phyloP scores from a whole-genome alignment of 176 grass and related monocot species.

The Rhipidocladum racemiflorum region DNA sequence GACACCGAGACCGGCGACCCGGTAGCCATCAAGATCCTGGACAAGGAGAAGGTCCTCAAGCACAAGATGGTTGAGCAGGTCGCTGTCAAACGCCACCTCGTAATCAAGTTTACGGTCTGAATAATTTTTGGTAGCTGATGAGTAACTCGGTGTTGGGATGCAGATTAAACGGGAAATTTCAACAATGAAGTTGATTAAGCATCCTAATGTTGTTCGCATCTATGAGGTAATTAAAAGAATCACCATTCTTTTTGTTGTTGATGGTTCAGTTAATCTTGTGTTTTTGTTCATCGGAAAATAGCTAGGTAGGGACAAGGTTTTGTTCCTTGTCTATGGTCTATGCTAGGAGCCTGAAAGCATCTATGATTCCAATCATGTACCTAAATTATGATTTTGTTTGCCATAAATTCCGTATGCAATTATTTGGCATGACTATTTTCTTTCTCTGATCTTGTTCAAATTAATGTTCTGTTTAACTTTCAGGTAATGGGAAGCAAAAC shows the following conservation, averaged over 20 bases:
- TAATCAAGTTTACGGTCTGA: not conserved
- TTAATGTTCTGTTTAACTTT: constrained; percentile 7
- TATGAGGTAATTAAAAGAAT: constrained; percentile 55
- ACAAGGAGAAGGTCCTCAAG: constrained; percentile 95
- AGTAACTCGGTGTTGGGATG: constrained; percentile 25
- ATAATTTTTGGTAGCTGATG: constrained; percentile 21
- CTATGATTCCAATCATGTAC: not conserved
- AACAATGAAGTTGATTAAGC: constrained; percentile 96
- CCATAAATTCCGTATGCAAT: not conserved
- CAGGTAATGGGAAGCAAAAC: constrained; percentile 99
- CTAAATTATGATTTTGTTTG: not conserved
- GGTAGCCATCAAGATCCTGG: constrained; percentile 93
- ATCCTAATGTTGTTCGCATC: constrained; percentile 90
- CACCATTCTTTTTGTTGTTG: not conserved
- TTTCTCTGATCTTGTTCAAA: not conserved
- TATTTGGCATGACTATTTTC: not conserved
- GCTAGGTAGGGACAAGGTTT: not conserved
- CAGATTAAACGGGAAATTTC: constrained; percentile 97
- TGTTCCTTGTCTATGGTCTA: not conserved
- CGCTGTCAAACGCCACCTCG: constrained; percentile 5
- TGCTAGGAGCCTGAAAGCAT: not conserved
- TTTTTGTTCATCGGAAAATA: not conserved
- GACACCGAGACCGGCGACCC: constrained; percentile 59
- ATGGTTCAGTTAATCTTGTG: not conserved
- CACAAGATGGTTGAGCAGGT: constrained; percentile 98